Evolutionary conservation across 352 stramenopile species (phyloP), one percentile per base, ranked within the genome.

Genomic region (Globisporangium alternatum): DNA sequence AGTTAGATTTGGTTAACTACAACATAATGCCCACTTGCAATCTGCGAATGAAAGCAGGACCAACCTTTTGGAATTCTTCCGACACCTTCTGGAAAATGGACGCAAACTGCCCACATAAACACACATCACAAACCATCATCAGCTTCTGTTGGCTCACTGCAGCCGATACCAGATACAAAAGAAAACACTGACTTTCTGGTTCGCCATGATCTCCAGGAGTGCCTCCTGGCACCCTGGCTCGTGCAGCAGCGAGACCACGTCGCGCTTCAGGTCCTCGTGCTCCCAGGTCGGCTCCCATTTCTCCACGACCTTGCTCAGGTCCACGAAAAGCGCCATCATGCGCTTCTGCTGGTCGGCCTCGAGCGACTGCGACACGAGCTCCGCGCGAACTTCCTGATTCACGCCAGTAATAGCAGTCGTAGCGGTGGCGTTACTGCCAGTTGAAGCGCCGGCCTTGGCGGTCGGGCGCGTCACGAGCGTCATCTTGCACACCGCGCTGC

Each of bases 301-400:
- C 56, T 91, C 81, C 21, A 93, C 67, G 15, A 93, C 65, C 35
- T 90, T 88, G 56, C 80, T 82, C n/a, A 93, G 56, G 48, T 93
- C 85, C 25, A 89, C 75, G 62, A 93, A 91, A 8, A 93, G 57
- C 39, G 85, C 78, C 63, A 78, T 75, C 67, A 88, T 81, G 56
- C 88, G 82, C 39, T 77, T 83, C 57, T 90, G 78, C 64, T 88
- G 74, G 31, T 64, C 79, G 5, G 71, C 77, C 44, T 89, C 67
- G 48, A 81, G 73, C 64, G 80, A 70, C 47, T 81, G 76, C 5
- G 73, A 66, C n/a, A 80, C 67, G 0, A 67, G 71, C 70, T 68
- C 63, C 37, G 55, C 35, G 45, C 76, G 56, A 8, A 71, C 48
- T 4, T 69, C 67, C n/a, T 66, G 53, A 6, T 0, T 48, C 0